Evolutionary conservation across 2,329 filamentous ascomycete species (phyloP), one percentile per base, ranked within the genome.

Genomic region (Penicillium vulpinum): DNA sequence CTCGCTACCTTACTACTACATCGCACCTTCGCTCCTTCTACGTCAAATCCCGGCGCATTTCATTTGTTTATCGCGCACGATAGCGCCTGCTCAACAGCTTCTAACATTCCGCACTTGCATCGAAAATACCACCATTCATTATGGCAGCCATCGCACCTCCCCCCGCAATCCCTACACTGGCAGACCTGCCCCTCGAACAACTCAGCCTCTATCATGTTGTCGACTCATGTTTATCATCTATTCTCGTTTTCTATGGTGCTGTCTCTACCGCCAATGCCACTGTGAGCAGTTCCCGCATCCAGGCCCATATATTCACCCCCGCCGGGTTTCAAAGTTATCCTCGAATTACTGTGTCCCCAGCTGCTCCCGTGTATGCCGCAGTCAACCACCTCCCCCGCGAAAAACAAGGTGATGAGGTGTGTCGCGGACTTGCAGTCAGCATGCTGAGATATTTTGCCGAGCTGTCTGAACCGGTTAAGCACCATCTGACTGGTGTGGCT

Each of bases 361-460:
- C 90, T 70, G 96, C 93, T 45, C 87, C 91, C 50, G 89, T 95
- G 69, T 97, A 97, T 75, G 85, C 87, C 64, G 93, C 92, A 53
- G 94, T 99, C 73, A 88, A 90, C 72, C 87, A 92, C 73, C 83
- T 99, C 41, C 92, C 94, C 40, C 88, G 92, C 71, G 93, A 97
- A 72, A 92, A 92, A 75, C 94, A 97, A 79, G 93, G 93, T 68
- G 93, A 97, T 73, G 93, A 97, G 75, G 83, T 96, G 62, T 95
- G 89, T 76, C 88, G 94, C 44, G 94, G 89, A 18, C 83, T 99
- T 54, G 94, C 93, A 46, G 96, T 97, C 75, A 92, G 91, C 55
- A 81, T 99, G 64, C 89, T 88, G 80, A 97, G 96, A 74, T 99
- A 97, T 80, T 97, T 97, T 72, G 84, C 85, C 59, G 93, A 97